Base-by-base conservation (phyloP, 2,329 filamentous ascomycete species). In the Fusarium continuum region DNA sequence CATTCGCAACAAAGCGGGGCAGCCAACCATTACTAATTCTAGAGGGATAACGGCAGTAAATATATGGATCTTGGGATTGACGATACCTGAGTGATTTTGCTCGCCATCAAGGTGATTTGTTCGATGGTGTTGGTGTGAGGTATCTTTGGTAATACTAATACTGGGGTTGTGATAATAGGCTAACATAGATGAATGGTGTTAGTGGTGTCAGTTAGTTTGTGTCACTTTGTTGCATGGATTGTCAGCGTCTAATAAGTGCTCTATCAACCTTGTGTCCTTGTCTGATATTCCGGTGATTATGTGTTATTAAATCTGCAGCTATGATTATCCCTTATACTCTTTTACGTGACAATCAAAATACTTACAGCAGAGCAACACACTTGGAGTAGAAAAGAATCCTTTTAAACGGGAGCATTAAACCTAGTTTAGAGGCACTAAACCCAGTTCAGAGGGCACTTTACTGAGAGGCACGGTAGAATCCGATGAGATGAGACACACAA, bases 1-100 rank as follows among this genome's bases (percentile, higher is more conserved):
- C 62, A 65, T 65, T 66, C 41, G 19, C 25, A 36, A 39, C 43
- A 44, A 46, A 54, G 62, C 54, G 62, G 62, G 62, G 62, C 49
- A 44, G 25, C 22, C 8, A 26, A 16, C 7, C 23, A 63, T 63
- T 63, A 63, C 57, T 55, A 59, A 61, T 64, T 41, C 16, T 31
- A 19, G 49, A 44, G 39, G 55, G 23, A 32, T 31, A 48, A 61
- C 57, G 36, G 40, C 55, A 61, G 17, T 50, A 22, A 28, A 31
- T 32, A 26, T 28, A 40, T 20, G 32, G 20, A 41, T 32, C 47
- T 40, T 28, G 9, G 17, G n/a, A 8, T 48, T 56, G 36, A 43
- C 25, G 23, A 39, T 16, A 28, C 39, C 14, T 26, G 19, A n/a
- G 19, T 13, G n/a, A 23, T 41, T 20, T 62, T 34, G 10, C 36